Conservation (phyloP, 73 alveolate species). For the Symbiodinium natans region DNA sequence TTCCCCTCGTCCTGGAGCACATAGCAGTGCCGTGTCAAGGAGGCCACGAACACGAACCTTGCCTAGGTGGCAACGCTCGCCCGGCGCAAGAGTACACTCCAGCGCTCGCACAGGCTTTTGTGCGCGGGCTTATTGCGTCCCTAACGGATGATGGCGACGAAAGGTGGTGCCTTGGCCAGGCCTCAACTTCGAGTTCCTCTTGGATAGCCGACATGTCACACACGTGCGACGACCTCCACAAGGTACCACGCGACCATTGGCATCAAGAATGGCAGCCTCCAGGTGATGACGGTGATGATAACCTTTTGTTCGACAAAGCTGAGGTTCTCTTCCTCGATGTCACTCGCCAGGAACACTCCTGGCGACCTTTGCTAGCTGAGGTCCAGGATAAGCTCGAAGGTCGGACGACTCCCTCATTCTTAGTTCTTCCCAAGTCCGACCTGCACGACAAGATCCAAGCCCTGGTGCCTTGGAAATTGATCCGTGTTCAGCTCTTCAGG, state of each 20-base stretch:
- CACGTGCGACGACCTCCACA: no score
- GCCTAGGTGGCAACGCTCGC: conserved; percentile 8
- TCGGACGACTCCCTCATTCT: not conserved
- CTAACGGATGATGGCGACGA: not conserved
- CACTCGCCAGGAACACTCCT: not conserved
- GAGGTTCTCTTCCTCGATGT: not conserved
- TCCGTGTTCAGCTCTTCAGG: not conserved
- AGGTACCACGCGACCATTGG: no score
- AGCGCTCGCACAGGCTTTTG: not conserved
- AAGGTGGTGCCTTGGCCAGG: not conserved
- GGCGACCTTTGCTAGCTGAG: conserved; percentile 5
- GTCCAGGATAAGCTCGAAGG: not conserved
- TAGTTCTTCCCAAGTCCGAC: not conserved
- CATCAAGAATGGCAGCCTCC: no score
- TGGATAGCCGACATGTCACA: no score
- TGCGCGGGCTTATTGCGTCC: not conserved
- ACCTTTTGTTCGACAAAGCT: not conserved
- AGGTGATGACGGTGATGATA: no score
- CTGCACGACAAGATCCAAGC: not conserved
- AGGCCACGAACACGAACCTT: not conserved
- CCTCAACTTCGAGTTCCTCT: no score
- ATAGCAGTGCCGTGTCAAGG: not conserved
- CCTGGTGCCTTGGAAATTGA: conserved; percentile 19
- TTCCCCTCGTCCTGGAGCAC: not conserved
- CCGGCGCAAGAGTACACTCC: not conserved